Conservation (phyloP, 1,139 yeast genomes). For the Hemisphaericaspora xylanilytica region DNA sequence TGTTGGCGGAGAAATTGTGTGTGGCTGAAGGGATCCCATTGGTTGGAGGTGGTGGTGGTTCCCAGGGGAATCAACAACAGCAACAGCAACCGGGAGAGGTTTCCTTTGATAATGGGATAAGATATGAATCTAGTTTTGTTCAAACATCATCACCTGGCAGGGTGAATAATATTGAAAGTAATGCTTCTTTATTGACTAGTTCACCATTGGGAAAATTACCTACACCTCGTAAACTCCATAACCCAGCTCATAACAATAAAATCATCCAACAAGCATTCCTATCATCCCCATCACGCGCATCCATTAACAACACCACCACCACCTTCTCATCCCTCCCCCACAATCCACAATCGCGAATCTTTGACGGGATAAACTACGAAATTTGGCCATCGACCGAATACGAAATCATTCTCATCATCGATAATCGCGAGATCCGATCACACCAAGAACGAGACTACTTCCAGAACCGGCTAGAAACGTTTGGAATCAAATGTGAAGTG, state of each 20-base stretch:
- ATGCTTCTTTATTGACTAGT: background rate
- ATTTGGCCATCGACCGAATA: slow-evolving; percentile 45
- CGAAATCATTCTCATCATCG: slow-evolving; percentile 64
- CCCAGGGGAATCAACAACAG: no score
- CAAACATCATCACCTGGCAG: slow-evolving; percentile 8
- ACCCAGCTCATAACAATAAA: slow-evolving; percentile 9
- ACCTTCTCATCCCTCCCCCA: no score
- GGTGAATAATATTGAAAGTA: background rate
- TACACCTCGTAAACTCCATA: background rate
- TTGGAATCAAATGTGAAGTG: slow-evolving; percentile 53
- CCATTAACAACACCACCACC: no score
- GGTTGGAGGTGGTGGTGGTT: slow-evolving; percentile 1
- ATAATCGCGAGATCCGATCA: slow-evolving; percentile 76
- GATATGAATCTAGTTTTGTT: slow-evolving; percentile 21
- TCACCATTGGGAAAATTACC: slow-evolving; percentile 4
- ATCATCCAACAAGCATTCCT: slow-evolving; percentile 6
- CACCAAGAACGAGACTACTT: slow-evolving; percentile 64
- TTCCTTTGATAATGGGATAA: slow-evolving; percentile 37
- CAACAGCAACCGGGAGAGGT: no score
- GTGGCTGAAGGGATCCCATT: slow-evolving; percentile 37
- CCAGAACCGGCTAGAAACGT: slow-evolving; percentile 46
- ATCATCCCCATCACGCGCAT: no score
- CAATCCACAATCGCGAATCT: slow-evolving; percentile 22
- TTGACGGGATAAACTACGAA: slow-evolving; percentile 29
- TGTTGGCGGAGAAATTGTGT: slow-evolving; percentile 58